Evolutionary conservation across 2,329 filamentous ascomycete genomes (phyloP).

Genomic region (Fusarium austroafricanum): DNA sequence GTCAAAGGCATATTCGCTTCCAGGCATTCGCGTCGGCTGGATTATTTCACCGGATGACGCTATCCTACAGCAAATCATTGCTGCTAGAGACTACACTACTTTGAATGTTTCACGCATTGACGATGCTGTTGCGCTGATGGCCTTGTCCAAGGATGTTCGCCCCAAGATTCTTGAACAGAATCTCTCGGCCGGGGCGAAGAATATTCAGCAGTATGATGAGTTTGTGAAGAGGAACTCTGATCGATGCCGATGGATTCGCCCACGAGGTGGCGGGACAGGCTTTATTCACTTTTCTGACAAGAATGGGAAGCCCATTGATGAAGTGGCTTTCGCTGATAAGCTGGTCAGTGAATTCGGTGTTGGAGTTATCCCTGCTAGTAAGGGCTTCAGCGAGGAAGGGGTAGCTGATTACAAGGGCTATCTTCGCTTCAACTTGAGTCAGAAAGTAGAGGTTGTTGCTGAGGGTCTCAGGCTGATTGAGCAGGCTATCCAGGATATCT

Average conservation of each 20-base stretch:
- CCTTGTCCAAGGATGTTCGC: fast-evolving
- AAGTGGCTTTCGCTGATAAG: background rate
- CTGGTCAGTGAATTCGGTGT: background rate
- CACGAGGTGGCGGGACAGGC: background rate
- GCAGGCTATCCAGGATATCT: background rate
- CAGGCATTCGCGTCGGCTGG: background rate
- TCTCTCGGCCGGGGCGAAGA: background rate
- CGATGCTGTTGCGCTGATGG: background rate
- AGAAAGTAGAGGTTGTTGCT: background rate
- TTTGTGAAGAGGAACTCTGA: background rate
- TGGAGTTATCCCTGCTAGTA: background rate
- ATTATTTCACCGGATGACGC: background rate
- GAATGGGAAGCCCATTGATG: background rate
- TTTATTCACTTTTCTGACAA: background rate
- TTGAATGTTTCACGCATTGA: background rate
- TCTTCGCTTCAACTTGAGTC: background rate
- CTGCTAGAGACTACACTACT: background rate
- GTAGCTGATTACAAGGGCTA: background rate
- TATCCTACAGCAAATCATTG: background rate
- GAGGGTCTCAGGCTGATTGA: background rate
- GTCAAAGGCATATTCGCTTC: background rate
- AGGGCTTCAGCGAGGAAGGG: background rate
- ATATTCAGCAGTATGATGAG: background rate
- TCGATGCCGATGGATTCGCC: background rate
- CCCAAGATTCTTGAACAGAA: background rate